Evolutionary conservation across 164 flowering plant genomes (phyloP).

Genomic region (Houttuynia cordata): DNA sequence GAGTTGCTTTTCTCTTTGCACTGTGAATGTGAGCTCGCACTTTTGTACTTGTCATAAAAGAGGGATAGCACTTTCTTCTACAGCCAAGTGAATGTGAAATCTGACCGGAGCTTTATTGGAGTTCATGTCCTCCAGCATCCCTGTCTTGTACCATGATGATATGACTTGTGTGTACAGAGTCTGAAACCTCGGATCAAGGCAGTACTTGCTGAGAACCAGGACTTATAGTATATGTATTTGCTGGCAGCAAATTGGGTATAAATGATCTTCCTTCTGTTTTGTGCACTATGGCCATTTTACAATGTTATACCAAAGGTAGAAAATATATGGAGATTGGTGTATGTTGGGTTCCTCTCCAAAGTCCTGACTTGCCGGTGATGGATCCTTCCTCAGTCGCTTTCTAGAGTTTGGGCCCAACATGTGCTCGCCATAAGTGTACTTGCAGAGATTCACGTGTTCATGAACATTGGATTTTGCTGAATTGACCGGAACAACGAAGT

Average conservation of each 20-base stretch:
- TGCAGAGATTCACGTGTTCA: conserved; percentile 2
- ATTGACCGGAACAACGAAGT: not conserved
- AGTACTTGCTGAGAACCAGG: no score
- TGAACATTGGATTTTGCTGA: not conserved
- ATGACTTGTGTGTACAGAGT: no score
- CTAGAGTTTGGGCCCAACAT: not conserved
- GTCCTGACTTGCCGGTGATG: not conserved
- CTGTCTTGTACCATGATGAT: no score
- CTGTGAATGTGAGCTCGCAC: no score
- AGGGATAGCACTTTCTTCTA: no score
- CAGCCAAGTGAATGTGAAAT: not conserved
- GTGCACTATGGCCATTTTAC: not conserved
- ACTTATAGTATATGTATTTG: no score
- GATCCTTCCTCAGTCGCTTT: not conserved
- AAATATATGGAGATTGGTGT: not conserved
- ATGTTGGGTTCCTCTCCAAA: not conserved
- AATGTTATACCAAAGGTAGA: not conserved
- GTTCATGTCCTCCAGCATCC: no score
- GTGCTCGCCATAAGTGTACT: not conserved
- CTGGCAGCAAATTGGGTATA: no score
- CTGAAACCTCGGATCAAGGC: no score
- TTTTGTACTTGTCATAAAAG: not conserved
- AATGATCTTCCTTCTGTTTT: not conserved
- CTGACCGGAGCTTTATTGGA: not conserved
- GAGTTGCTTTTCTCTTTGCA: not conserved